Evolutionary conservation across 352 stramenopile genomes (phyloP), one percentile per base, ranked within the genome.

Genomic region (Phytophthora litchii): DNA sequence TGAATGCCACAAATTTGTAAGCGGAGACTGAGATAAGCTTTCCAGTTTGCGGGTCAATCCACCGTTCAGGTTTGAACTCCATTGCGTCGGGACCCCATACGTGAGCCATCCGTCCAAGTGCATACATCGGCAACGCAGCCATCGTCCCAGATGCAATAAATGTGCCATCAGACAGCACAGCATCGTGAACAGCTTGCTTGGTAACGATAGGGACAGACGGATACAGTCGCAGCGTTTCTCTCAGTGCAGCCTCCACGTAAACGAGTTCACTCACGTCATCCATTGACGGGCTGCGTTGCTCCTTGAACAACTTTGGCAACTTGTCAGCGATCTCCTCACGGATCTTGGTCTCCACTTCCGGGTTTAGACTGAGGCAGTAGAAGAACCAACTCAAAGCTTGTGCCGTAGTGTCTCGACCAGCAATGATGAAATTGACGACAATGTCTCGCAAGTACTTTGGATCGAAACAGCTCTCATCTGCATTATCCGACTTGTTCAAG

Each of bases 361-460:
- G 78, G 21, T 93, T 68, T 4, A 67, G 61, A 20, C 47, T 74
- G 2, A 96, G 58, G 11, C 76, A 74, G 36, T 84, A 80, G 25
- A 95, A 80, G 36, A 89, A 83, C 83, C 86, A 96, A 25, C 69
- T 78, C 21, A 95, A 56, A 4, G 83, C 78, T 60, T 87, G 80
- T 0, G 84, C 83, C 1, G 86, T 91, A 1, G 83, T 93, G 56
- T 95, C 84, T 1, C 83, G 70, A 0, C 88, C 84, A 21, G 83
- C 88, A n/a, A 95, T 86, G 25, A 96, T 60, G 42, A 94, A 90
- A 50, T 79, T 92, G 7, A 95, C 63, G 17, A 91, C 73, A 31
- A 96, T 83, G 53, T 94, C 78, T 11, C 81, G 80, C 0, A 95
- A 45, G 32, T 78, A 87, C 0, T 37, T 64, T 3, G 74, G 72